Conservation (phyloP, 2,329 filamentous ascomycete species). For the Alternaria dauci region DNA sequence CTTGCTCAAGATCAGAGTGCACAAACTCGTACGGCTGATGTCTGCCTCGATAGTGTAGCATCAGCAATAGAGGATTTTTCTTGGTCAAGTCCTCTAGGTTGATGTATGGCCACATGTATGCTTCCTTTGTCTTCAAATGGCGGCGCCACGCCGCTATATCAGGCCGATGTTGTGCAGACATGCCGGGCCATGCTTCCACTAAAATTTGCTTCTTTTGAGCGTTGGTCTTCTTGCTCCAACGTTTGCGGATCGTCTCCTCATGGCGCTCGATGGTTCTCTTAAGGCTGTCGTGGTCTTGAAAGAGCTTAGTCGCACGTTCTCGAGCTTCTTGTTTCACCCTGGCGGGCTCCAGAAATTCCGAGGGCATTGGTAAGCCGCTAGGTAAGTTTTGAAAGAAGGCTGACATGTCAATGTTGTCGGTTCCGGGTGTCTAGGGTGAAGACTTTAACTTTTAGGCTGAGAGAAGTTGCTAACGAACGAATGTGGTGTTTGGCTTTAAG, state of each 20-base stretch:
- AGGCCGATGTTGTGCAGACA: conserved; percentile 61
- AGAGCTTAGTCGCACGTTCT: conserved; percentile 8
- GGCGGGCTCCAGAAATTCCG: no score
- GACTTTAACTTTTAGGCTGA: no score
- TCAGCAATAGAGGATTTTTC: conserved; percentile 54
- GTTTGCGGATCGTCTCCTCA: conserved; percentile 56
- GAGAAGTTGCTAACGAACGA: no score
- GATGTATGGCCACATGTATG: no score
- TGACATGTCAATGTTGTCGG: no score
- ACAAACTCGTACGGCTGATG: conserved; percentile 60
- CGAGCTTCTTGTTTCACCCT: background rate
- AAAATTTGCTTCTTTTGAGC: conserved; percentile 59
- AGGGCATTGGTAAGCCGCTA: no score
- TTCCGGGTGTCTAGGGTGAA: no score
- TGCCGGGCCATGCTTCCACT: conserved; percentile 60
- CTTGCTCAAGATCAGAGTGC: conserved; percentile 52
- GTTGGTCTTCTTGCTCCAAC: conserved; percentile 64
- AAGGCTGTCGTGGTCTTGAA: conserved; percentile 12
- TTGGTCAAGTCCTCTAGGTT: no score
- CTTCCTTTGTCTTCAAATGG: no score
- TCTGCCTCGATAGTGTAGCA: conserved; percentile 63
- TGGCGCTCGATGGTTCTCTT: conserved; percentile 56
- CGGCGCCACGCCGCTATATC: conserved; percentile 54
- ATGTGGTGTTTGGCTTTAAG: no score
- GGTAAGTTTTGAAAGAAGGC: no score